Percentiles rank a stretch among this genome's conserved stretches.
Conservation (phyloP, 805 yeast species). For the Maudiozyma turicensis region DNA sequence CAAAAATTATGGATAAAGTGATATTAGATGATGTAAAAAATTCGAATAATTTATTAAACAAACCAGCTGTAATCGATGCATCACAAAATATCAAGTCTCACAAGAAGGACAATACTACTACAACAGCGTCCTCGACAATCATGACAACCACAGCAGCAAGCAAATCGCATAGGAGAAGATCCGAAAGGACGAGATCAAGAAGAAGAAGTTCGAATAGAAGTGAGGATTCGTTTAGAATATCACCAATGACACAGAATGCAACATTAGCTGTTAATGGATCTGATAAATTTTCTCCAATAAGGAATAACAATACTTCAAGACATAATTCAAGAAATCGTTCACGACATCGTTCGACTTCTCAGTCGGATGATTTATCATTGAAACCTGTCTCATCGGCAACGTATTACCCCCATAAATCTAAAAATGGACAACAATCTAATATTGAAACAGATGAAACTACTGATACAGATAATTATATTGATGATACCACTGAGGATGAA, state of each 20-base stretch:
- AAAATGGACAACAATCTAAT: not conserved
- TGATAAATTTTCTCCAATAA: not conserved
- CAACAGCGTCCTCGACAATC: no score
- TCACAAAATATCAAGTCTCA: no score
- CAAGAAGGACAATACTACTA: no score
- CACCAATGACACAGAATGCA: not conserved
- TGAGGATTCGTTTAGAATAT: not conserved
- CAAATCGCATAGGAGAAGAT: no score
- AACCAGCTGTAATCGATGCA: no score
- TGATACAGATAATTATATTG: not conserved
- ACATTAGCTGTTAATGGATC: not conserved
- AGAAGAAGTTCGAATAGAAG: not conserved
- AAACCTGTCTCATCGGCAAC: conserved; percentile 66
- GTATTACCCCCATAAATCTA: conserved; percentile 55
- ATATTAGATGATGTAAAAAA: no score
- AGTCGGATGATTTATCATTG: conserved; percentile 17
- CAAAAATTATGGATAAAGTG: not conserved
- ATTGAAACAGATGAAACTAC: not conserved
- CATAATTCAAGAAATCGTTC: not conserved
- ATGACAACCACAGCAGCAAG: no score
- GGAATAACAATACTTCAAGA: not conserved
- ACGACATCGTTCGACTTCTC: not conserved
- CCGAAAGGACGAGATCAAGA: not conserved
- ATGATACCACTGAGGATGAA: not conserved
- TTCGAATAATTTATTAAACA: no score